These are phyloP conservation scores for Citrus sp. DNA, from an alignment of 345 rosid genomes.

Conservation along the genomic window DNA sequence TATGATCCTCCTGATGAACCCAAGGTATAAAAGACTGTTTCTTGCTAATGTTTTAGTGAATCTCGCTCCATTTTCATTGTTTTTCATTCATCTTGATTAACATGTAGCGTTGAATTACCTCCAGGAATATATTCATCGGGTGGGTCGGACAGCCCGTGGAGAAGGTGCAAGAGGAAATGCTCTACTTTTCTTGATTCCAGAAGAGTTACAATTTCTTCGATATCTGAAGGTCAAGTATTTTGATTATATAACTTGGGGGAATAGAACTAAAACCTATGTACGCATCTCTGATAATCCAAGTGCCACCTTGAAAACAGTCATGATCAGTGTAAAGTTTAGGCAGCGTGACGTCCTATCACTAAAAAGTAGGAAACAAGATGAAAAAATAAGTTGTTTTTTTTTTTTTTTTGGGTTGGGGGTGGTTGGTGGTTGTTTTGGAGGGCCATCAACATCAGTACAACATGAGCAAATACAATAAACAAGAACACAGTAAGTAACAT, in stretches of 20 bases:
- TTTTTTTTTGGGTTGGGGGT: no score
- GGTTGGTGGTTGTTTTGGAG: neutral
- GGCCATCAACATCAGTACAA: neutral
- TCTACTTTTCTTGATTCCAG: slow-evolving; percentile 83
- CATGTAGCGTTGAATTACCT: slow-evolving; percentile 2
- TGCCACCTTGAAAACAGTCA: neutral
- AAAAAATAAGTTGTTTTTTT: no score
- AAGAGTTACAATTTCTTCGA: slow-evolving; percentile 84
- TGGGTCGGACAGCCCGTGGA: slow-evolving; percentile 99
- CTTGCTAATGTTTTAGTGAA: neutral
- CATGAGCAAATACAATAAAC: neutral
- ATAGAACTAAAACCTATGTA: neutral
- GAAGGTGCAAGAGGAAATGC: slow-evolving; percentile 99
- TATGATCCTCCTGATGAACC: slow-evolving; percentile 99
- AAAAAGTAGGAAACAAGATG: neutral
- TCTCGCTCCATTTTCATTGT: neutral
- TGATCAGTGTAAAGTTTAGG: neutral
- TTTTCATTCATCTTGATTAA: slow-evolving; percentile 3
- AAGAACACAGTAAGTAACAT: neutral
- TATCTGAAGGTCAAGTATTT: slow-evolving; percentile 66
- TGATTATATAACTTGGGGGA: neutral
- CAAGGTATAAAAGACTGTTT: slow-evolving; percentile 42
- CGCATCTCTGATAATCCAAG: neutral
- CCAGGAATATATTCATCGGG: slow-evolving; percentile 98
- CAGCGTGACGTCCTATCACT: neutral